Percentiles rank a stretch among this genome's conserved stretches.
These are phyloP conservation scores for Hortaea werneckii DNA, from an alignment of 2,329 filamentous ascomycete genomes.

Conservation along the genomic window DNA sequence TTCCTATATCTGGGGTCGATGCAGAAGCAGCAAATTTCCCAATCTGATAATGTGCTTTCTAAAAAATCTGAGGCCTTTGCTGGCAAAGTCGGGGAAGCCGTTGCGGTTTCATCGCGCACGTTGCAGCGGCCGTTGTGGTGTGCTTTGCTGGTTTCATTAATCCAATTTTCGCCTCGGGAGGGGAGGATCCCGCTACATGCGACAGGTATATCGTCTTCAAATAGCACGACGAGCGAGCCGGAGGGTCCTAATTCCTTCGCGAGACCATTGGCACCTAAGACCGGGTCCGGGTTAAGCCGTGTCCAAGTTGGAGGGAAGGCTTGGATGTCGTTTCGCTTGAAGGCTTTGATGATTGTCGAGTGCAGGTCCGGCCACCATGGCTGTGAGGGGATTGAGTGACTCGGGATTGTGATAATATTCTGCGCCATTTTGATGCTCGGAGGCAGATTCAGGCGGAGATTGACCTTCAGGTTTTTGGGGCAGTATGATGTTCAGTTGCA, in stretches of 20 bases:
- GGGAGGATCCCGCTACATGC: conserved; percentile 14
- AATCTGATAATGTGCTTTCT: conserved; percentile 4
- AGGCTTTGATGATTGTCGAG: conserved; percentile 11
- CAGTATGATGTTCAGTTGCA: too few species aligned
- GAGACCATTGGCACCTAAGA: conserved; percentile 8
- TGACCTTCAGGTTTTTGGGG: too few species aligned
- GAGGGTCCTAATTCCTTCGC: conserved; percentile 12
- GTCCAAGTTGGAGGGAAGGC: conserved; percentile 16
- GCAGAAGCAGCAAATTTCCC: conserved; percentile 20
- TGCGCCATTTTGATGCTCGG: neutral
- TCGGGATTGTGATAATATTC: conserved; percentile 4
- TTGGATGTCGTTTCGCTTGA: conserved; percentile 10
- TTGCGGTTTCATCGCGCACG: neutral
- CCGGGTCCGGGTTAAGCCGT: conserved; percentile 11
- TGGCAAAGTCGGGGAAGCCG: neutral
- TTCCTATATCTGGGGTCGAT: conserved; percentile 11
- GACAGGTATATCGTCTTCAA: conserved; percentile 8
- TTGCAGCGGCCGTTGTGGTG: neutral
- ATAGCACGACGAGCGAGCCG: conserved; percentile 10
- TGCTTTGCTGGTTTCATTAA: conserved; percentile 1
- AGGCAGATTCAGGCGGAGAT: too few species aligned
- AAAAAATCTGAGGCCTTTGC: neutral
- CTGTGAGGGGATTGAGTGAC: conserved; percentile 7
- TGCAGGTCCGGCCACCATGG: conserved; percentile 15
- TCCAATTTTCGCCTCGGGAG: conserved; percentile 15